phyloP scores from a whole-genome alignment of 768 basidiomycete genomes.

The Amanita phalloides region DNA sequence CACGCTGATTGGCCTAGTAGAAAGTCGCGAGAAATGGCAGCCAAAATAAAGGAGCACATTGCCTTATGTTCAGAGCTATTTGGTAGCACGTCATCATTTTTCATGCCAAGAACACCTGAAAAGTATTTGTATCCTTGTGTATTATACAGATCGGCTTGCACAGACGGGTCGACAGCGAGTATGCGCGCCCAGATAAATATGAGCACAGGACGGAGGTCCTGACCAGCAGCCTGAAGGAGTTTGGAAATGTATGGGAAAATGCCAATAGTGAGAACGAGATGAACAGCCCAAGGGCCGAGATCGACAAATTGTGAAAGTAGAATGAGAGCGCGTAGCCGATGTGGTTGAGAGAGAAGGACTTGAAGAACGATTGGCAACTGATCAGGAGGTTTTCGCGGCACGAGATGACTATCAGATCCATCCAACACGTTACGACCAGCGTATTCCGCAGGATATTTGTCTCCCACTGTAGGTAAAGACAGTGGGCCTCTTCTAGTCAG shows the following conservation, averaged over 20 bases:
- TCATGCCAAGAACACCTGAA: slow-evolving; percentile 59
- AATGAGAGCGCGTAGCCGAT: slow-evolving; percentile 90
- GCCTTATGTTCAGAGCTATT: slow-evolving; percentile 94
- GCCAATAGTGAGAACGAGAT: slow-evolving; percentile 90
- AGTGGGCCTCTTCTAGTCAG: slow-evolving; percentile 67
- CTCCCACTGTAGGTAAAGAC: slow-evolving; percentile 48
- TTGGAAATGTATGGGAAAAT: slow-evolving; percentile 99
- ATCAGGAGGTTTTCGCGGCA: slow-evolving; percentile 88
- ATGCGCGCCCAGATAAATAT: slow-evolving; percentile 99
- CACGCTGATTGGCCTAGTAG: slow-evolving; percentile 82
- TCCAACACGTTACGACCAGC: slow-evolving; percentile 8
- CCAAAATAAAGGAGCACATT: slow-evolving; percentile 96
- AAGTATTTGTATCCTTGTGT: slow-evolving; percentile 83
- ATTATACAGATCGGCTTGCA: slow-evolving; percentile 82
- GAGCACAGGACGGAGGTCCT: slow-evolving; percentile 91
- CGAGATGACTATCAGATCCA: slow-evolving; percentile 36
- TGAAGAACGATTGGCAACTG: slow-evolving; percentile 97
- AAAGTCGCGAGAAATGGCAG: slow-evolving; percentile 83
- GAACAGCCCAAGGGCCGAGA: slow-evolving; percentile 97
- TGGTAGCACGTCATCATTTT: slow-evolving; percentile 67
- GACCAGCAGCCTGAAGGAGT: slow-evolving; percentile 87
- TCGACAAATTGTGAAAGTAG: slow-evolving; percentile 96
- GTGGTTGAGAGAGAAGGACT: slow-evolving; percentile 91
- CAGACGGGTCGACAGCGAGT: slow-evolving; percentile 88
- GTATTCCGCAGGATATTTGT: slow-evolving; percentile 11